These are phyloP conservation scores for Populus ilicifolia DNA, from an alignment of 345 rosid genomes.

Conservation along the genomic window DNA sequence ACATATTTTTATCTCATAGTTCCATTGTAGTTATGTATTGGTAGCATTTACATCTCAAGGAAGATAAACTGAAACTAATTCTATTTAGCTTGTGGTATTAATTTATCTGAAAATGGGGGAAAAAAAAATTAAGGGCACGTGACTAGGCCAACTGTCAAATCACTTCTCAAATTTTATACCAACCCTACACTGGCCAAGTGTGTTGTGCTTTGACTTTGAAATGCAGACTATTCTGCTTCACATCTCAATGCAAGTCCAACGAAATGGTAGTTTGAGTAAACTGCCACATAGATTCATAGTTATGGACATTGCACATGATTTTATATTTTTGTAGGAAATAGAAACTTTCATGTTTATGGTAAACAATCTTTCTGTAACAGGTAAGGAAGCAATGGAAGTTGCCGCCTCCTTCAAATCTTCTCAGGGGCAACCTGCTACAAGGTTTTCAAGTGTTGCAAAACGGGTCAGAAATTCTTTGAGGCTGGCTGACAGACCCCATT, in stretches of 20 bases:
- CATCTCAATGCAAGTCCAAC: not conserved
- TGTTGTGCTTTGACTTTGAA: not conserved
- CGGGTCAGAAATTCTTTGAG: conserved; percentile 74
- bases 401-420: conserved; percentile 73
- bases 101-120: not conserved
- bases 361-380: conserved; percentile 34
- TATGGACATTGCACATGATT: not conserved
- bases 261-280: not conserved
- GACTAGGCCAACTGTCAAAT: not conserved
- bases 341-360: not conserved
- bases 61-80: not conserved
- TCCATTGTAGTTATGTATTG: not conserved
- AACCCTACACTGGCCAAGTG: not conserved
- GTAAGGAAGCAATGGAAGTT: conserved; percentile 71
- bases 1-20: not conserved
- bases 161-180: not conserved
- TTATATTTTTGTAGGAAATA: not conserved
- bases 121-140: not conserved
- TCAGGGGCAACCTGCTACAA: conserved; percentile 62
- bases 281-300: not conserved
- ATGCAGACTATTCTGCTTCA: not conserved
- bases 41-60: not conserved
- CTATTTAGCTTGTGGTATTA: not conserved
- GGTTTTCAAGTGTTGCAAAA: conserved; percentile 53
- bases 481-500: conserved; percentile 63